A percentile compares a stretch with the other conserved stretches of the same genome.
Evolutionary conservation across 306 rosid species (phyloP).

Genomic region (Castanopsis chinensis): DNA sequence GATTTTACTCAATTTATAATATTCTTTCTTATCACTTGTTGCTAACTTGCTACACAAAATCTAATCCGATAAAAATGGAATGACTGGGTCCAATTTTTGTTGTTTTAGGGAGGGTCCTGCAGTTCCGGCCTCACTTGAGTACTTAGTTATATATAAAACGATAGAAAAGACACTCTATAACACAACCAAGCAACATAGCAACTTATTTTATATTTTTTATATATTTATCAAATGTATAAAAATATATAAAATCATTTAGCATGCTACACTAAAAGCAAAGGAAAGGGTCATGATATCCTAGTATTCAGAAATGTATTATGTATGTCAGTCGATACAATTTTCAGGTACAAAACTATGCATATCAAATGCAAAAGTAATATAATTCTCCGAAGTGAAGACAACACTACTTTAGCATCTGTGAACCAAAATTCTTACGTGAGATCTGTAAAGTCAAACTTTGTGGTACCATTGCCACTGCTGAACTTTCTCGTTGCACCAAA

Average conservation of each 20-base stretch:
- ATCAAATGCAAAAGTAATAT: background rate
- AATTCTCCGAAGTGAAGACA: background rate
- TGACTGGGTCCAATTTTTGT: no score
- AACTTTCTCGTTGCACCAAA: slow-evolving; percentile 36
- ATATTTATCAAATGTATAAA: background rate
- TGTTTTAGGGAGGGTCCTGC: no score
- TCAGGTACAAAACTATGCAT: background rate
- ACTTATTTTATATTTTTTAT: background rate
- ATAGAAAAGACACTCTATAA: background rate
- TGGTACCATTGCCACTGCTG: slow-evolving; percentile 41
- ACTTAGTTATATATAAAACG: no score
- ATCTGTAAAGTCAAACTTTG: slow-evolving; percentile 60
- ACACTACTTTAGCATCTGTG: background rate
- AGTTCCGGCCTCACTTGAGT: no score
- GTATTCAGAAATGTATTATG: background rate
- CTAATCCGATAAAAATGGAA: no score
- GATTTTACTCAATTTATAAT: no score
- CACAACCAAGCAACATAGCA: background rate
- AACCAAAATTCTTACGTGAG: slow-evolving; percentile 60
- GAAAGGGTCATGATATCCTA: background rate
- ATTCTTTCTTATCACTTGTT: no score
- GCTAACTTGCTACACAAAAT: no score
- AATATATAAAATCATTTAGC: background rate
- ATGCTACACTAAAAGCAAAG: background rate
- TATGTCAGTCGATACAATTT: background rate